Evolutionary conservation across 306 rosid genomes (phyloP), one percentile per base, ranked within the genome.

Genomic region (Rosa chinensis): DNA sequence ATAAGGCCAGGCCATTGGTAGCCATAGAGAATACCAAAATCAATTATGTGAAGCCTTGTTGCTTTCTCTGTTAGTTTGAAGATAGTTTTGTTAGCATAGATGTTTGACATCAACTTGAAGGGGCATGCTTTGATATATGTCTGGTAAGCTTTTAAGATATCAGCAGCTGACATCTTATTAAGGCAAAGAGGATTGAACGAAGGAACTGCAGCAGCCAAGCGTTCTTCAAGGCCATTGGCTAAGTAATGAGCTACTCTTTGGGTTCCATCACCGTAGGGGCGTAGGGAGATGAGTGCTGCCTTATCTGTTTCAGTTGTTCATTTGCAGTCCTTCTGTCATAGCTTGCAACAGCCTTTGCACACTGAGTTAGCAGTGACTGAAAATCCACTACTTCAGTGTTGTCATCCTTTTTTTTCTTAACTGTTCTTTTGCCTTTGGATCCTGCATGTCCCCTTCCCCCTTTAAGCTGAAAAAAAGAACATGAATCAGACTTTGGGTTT

Each of bases 241-340:
- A 93, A 81, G 85, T 89, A 93, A 83, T 93, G 87, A 71, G 96
- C 88, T 70, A 90, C 58, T 20, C 97, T 86, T 79, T 93, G 89
- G 7, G 72, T 82, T 42, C 90, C 94, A 84, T 93, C 92, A 5
- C 97, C 94, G 10, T 0, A 21, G 12, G 78, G 84, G 10, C 94
- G 10, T 0, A 21, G 12, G 78, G 84, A 13, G 96, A 85, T 47
- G 94, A 90, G 69, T 89, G 87, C 45, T 81, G 90, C 84, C 92
- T 84, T 43, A 93, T 85, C 76, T 86, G 92, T 55, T 64, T 82
- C 44, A 93, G 90, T 23, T 81, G 32, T n/a, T 93, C 94, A 64
- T 70, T 79, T 72, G 94, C 85, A 67, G 80, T 88, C 80, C 85
- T 88, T 59, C 70, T 90, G 75, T 93, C 96, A 55, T 88, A 82